Conservation (phyloP, 108 stramenopile genomes). For the Mayamaea pseudoterrestris region DNA sequence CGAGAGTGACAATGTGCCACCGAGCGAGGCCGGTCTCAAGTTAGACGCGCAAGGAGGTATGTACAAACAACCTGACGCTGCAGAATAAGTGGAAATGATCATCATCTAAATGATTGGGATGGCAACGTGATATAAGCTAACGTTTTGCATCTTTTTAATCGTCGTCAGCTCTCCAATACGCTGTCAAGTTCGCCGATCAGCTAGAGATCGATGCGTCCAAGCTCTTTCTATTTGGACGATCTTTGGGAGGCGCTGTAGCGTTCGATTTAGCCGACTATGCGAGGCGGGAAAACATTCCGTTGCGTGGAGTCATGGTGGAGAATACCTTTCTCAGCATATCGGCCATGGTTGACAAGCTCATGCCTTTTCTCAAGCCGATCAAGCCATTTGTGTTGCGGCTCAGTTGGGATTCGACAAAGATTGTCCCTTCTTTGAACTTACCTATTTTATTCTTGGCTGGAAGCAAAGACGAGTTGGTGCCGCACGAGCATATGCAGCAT, state of each 20-base stretch:
- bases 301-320: constrained; percentile 88
- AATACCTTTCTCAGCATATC: constrained; percentile 91
- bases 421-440: constrained; percentile 29
- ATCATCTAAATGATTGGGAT: too few relatives aligned
- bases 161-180: too few relatives aligned
- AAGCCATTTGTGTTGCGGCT: constrained; percentile 78
- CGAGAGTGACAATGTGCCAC: constrained; percentile 35
- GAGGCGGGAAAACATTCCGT: constrained; percentile 19
- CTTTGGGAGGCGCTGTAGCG: constrained; percentile 89
- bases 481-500: constrained; percentile 77
- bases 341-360: constrained; percentile 87
- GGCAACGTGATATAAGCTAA: too few relatives aligned
- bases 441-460: constrained; percentile 87
- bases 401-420: constrained; percentile 56
- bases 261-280: constrained; percentile 72
- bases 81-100: not conserved
- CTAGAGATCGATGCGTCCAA: constrained; percentile 42
- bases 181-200: constrained; percentile 7
- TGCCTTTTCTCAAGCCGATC: constrained; percentile 79
- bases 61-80: constrained; percentile 11
- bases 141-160: too few relatives aligned
- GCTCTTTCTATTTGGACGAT: constrained; percentile 81
- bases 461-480: constrained; percentile 82
- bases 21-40: constrained; percentile 72
- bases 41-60: constrained; percentile 80